phyloP scores from a whole-genome alignment of 139 green algal species.

The Closterium sp. region DNA sequence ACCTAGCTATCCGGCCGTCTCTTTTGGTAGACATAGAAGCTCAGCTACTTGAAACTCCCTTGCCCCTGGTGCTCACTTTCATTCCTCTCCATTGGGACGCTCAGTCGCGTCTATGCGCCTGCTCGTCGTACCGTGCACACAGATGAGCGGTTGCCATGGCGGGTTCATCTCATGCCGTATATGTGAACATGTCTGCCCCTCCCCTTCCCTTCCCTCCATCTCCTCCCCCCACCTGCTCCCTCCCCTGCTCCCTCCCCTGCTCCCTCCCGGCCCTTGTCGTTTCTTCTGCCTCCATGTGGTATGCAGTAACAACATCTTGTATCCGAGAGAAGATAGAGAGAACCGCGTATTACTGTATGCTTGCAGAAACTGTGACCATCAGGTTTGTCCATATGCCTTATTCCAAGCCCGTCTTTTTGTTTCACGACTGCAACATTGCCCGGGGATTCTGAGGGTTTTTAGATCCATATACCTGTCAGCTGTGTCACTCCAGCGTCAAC shows the following conservation, averaged over 20 bases:
- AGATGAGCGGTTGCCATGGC: neutral
- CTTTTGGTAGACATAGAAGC: too few species aligned
- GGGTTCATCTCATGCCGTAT: neutral
- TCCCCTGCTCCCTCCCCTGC: neutral
- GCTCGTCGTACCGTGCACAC: neutral
- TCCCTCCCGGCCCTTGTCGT: neutral
- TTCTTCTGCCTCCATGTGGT: constrained; percentile 7
- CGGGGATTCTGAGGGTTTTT: too few species aligned
- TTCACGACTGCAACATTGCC: neutral
- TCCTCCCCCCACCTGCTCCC: too few species aligned
- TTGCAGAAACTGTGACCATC: constrained; percentile 51
- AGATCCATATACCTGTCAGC: too few species aligned
- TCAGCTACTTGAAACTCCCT: neutral
- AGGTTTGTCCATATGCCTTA: neutral
- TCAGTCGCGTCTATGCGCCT: neutral
- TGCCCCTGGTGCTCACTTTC: neutral
- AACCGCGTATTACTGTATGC: constrained; percentile 41
- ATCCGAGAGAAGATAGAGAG: constrained; percentile 47
- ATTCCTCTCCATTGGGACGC: neutral
- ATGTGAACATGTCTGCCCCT: neutral
- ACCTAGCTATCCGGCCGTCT: neutral
- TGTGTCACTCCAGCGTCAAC: too few species aligned
- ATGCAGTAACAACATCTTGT: constrained; percentile 57
- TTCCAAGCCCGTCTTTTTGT: neutral
- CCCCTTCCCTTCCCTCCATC: too few species aligned